Evolutionary conservation across 2,329 filamentous ascomycete species (phyloP).

Genomic region (Cladophialophora immunda): DNA sequence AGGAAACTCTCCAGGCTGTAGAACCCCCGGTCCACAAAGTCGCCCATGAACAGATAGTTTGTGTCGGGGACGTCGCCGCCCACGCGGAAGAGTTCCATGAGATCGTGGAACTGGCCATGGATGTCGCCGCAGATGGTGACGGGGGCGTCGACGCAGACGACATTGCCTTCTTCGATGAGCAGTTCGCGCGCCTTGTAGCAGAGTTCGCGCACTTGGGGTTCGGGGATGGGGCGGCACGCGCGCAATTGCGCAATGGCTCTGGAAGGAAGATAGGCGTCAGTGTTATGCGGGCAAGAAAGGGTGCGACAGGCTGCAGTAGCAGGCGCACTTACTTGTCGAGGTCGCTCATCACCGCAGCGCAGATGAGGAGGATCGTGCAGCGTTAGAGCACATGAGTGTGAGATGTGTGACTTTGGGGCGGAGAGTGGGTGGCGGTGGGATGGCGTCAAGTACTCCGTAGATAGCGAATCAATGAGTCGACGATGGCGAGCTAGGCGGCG

Average conservation of each 20-base stretch:
- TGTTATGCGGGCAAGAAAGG: not conserved
- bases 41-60: constrained; percentile 97
- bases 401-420: not conserved
- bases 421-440: constrained; percentile 17
- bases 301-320: not conserved
- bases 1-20: constrained; percentile 98
- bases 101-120: constrained; percentile 93
- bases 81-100: constrained; percentile 96
- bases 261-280: constrained; percentile 25
- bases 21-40: constrained; percentile 97
- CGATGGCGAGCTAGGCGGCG: not conserved
- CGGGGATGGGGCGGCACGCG: constrained; percentile 94
- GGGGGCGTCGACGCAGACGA: constrained; percentile 91
- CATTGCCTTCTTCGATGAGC: constrained; percentile 96
- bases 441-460: not conserved
- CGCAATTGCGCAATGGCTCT: constrained; percentile 96
- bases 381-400: constrained; percentile 28
- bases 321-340: constrained; percentile 76
- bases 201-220: constrained; percentile 92
- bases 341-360: constrained; percentile 76
- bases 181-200: constrained; percentile 97
- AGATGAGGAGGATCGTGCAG: constrained; percentile 26
- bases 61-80: constrained; percentile 94
- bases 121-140: constrained; percentile 98
- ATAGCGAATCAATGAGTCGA: not conserved